Base-by-base conservation (phyloP, 441 rosid species). In the Melastoma candidum region DNA sequence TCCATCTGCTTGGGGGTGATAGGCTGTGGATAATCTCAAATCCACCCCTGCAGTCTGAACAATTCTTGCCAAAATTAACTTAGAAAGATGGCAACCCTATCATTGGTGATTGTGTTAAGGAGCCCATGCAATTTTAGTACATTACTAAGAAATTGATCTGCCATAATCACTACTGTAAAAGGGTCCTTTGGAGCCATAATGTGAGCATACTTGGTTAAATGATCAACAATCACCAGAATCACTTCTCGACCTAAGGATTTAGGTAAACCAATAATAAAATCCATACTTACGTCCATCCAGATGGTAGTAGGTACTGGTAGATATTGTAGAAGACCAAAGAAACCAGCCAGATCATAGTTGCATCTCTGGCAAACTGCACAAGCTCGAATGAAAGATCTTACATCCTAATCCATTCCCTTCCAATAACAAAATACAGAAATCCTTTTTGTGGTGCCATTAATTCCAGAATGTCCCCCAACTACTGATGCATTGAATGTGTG, bases 191-290 rank as follows among this genome's bases (percentile, higher is more conserved):
- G 4, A 0, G 39, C 5, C 2, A 10, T 4, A 9, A 64, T 52
- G 25, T 59, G 56, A 0, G 46, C 49, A 2, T 51, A 25, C 11
- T 54, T 59, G 1, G 61, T 10, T 0, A 48, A 17, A 1, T 54
- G 2, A 27, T 66, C 66, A 0, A 66, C 50, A 1, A 66, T 53
- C 7, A 60, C 65, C 26, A 60, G 13, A 11, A 60, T 58, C 1
- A 1, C 5, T 0, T 2, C 6, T 3, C 11, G 1, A 2, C 49
- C 53, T 0, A 22, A 1, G 1, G 53, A 66, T 0, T 8, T 44
- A 5, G 61, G 65, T 0, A 60, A 25, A 0, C 65, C 26, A 17
- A 22, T 49, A 2, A 49, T 25, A 26, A 65, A 59, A 6, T 49
- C 64, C 14, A 53, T 47, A 4, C 39, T 3, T 0, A 65, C n/a